These are phyloP conservation scores for Cladosporium sp. DNA, from an alignment of 2,329 filamentous ascomycete species.

Conservation along the genomic window DNA sequence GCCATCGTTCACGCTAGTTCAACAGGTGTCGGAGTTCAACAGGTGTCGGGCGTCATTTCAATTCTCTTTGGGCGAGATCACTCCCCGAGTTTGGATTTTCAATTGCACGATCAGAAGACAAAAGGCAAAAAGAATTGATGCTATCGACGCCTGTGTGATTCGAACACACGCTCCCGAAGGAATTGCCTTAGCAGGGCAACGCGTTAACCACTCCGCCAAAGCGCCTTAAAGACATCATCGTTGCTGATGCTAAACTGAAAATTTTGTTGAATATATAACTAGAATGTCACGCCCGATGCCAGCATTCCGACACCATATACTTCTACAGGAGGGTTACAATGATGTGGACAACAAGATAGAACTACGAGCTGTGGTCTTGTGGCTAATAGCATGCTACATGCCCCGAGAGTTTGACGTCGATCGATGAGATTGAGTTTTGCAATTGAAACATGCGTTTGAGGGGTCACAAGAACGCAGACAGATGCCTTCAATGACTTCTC, in stretches of 20 bases:
- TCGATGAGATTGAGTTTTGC: not conserved
- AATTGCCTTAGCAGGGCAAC: constrained; percentile 13
- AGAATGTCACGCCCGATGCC: no score
- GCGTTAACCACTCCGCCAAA: constrained; percentile 15
- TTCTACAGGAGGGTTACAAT: no score
- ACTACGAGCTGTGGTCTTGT: not conserved
- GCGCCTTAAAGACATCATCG: not conserved
- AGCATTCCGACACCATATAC: no score
- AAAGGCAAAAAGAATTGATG: not conserved
- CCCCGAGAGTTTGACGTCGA: no score
- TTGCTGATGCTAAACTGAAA: not conserved
- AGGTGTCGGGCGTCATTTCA: no score
- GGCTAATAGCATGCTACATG: no score
- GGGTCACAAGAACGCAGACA: not conserved
- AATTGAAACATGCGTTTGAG: not conserved
- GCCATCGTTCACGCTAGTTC: not conserved
- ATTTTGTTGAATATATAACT: no score
- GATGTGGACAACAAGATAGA: not conserved
- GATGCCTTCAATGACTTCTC: not conserved
- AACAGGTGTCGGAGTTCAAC: no score
- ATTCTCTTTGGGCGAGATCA: no score
- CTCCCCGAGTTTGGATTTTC: not conserved
- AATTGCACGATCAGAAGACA: not conserved
- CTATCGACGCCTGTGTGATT: constrained; percentile 40
- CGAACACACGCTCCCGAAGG: constrained; percentile 45